Conservation (phyloP, 768 basidiomycete species). For the Phylloporus sp. region DNA sequence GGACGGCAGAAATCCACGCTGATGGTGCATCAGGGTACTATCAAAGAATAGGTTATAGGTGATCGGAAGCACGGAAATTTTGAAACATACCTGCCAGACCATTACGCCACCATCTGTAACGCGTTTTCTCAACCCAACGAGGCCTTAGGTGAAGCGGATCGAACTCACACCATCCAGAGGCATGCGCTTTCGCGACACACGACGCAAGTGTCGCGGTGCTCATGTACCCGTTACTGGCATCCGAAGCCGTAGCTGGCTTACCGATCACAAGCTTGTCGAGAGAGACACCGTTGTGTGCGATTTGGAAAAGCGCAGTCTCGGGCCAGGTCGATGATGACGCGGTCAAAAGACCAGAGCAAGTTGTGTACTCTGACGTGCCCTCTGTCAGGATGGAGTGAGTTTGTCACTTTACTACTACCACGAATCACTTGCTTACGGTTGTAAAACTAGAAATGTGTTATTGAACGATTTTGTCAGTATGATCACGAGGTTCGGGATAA, state of each 20-base stretch:
- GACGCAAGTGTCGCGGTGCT: constrained; percentile 48
- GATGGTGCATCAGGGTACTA: constrained; percentile 1
- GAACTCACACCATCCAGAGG: constrained; percentile 12
- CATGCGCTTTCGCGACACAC: constrained; percentile 53
- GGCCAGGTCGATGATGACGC: constrained; percentile 40
- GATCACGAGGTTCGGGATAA: not conserved
- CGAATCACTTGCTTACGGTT: constrained; percentile 13
- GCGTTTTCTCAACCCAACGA: not conserved
- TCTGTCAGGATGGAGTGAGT: constrained; percentile 21
- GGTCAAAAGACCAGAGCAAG: constrained; percentile 36
- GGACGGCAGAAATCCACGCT: not conserved
- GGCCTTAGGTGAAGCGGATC: not conserved
- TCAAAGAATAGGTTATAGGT: not conserved
- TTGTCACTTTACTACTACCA: not conserved
- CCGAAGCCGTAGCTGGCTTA: constrained; percentile 52
- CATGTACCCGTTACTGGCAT: constrained; percentile 58
- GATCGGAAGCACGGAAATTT: not conserved
- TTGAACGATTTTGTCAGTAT: not conserved
- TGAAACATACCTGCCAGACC: not conserved
- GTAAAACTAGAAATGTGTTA: constrained; percentile 11
- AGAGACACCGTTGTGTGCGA: constrained; percentile 50
- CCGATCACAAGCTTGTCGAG: constrained; percentile 72
- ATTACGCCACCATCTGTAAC: constrained; percentile 1
- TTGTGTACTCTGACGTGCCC: constrained; percentile 35
- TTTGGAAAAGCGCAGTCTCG: constrained; percentile 42